Evolutionary conservation across 2,329 filamentous ascomycete genomes (phyloP).

Genomic region (Xylariomycetidae sp.): DNA sequence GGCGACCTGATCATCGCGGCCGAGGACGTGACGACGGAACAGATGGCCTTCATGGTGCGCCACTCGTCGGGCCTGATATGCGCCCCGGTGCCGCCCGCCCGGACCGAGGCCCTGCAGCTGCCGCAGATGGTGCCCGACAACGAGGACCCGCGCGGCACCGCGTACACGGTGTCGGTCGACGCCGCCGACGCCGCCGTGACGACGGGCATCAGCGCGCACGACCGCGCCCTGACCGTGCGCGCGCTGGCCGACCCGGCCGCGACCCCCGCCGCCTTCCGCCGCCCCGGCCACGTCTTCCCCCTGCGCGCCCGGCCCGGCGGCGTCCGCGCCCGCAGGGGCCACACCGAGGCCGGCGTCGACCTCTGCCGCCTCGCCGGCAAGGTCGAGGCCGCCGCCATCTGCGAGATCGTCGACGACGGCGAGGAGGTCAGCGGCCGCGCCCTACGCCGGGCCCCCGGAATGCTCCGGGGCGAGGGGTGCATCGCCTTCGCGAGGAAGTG

Average conservation of each 20-base stretch:
- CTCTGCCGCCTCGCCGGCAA: conserved; percentile 83
- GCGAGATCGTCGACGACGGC: conserved; percentile 87
- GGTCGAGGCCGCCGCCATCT: conserved; percentile 73
- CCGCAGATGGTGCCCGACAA: conserved; percentile 78
- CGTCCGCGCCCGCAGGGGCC: conserved; percentile 72
- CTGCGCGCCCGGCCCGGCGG: conserved; percentile 75
- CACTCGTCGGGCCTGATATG: conserved; percentile 89
- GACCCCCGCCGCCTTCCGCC: conserved; percentile 59
- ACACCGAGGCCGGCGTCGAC: conserved; percentile 92
- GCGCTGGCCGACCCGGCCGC: conserved; percentile 65
- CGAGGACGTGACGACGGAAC: conserved; percentile 73
- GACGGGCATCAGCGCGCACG: conserved; percentile 86
- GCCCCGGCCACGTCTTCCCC: conserved; percentile 88
- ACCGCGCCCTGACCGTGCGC: conserved; percentile 78
- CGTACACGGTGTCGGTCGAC: conserved; percentile 90
- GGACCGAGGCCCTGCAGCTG: conserved; percentile 67
- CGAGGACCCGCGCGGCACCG: conserved; percentile 84
- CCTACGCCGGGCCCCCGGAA: conserved; percentile 64
- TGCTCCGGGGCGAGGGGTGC: conserved; percentile 89
- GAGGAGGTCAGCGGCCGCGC: conserved; percentile 65
- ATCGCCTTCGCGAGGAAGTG: conserved; percentile 82
- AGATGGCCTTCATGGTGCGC: conserved; percentile 95
- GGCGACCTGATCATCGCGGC: conserved; percentile 96
- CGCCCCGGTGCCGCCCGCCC: conserved; percentile 69
- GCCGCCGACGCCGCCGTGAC: conserved; percentile 66